Evolutionary conservation across 441 rosid species (phyloP), one percentile per base, ranked within the genome.

Genomic region (Euphorbia celastroides): DNA sequence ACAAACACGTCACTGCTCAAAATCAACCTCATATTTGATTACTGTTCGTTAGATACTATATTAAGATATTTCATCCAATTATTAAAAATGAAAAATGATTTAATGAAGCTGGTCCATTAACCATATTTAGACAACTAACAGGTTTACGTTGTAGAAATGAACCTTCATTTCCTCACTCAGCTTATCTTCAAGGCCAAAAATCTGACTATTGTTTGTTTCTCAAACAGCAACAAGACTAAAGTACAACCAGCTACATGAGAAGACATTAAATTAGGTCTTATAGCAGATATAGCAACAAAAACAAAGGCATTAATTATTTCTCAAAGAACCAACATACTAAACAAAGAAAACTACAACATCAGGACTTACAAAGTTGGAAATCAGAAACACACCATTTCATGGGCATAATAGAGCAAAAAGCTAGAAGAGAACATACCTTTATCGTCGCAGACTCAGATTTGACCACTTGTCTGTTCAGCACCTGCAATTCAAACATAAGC

Each of bases 361-460:
- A 7, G 25, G 9, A 56, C 20, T 34, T 26, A 26, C 10, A n/a
- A 17, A 23, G 20, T 25, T 42, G 23, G 19, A n/a, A 46, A 38
- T 27, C n/a, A 34, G 5, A 68, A 50, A 59, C 23, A 14, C 5
- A 41, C 32, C 32, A 16, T 51, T 57, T 31, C 34, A 41, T 11
- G 23, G 27, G 41, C 20, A 22, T 3, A 34, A 55, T 17, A 16
- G 16, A 20, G 7, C 56, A 54, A 6, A 55, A 12, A 65, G 34
- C 62, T 32, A 56, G 16, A 46, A 54, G 48, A 14, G 8, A 52
- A 71, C 26, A 28, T 71, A 89, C 97, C 94, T 84, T 86, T 72
- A 92, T 86, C 19, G 96, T 82, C 57, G 98, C 98, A 65, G 91
- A 88, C 66, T 92, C 97, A 7, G 96, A 88, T 86, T 93, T 93